Percentiles rank a stretch among this genome's conserved stretches.
Evolutionary conservation across 2,329 filamentous ascomycete genomes (phyloP).

Genomic region (Exutisphaerella laricina): DNA sequence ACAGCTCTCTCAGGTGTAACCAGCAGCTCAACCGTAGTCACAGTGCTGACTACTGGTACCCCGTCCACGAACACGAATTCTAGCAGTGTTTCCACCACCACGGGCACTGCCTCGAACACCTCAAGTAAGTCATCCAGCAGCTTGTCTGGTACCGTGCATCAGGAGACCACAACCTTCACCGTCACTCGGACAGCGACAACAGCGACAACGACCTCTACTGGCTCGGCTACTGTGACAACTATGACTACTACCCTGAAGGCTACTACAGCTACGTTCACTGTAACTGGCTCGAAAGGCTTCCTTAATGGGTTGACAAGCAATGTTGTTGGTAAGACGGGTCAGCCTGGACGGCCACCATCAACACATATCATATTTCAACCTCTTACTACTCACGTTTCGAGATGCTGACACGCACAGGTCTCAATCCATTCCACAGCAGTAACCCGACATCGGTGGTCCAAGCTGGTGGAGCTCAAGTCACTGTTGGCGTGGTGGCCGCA

Average conservation of each 20-base stretch:
- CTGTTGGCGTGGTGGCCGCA: neutral
- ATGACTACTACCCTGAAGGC: neutral
- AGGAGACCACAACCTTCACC: neutral
- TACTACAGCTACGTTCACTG: neutral
- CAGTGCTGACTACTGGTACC: neutral
- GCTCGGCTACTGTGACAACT: neutral
- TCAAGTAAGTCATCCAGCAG: neutral
- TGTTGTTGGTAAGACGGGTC: neutral
- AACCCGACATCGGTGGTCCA: neutral
- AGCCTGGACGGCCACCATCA: neutral
- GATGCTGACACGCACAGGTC: neutral
- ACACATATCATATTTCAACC: neutral
- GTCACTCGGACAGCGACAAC: neutral
- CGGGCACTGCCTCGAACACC: neutral
- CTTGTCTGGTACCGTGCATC: neutral
- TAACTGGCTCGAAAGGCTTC: neutral
- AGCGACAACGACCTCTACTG: neutral
- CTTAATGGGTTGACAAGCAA: neutral
- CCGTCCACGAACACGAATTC: neutral
- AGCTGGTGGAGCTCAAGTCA: neutral
- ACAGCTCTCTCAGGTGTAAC: slow-evolving; percentile 13
- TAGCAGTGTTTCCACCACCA: neutral
- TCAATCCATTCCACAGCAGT: neutral
- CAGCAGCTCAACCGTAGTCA: neutral
- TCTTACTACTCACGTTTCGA: neutral